Conservation (phyloP, 2,329 filamentous ascomycete genomes). For the Fusarium anthophilum region DNA sequence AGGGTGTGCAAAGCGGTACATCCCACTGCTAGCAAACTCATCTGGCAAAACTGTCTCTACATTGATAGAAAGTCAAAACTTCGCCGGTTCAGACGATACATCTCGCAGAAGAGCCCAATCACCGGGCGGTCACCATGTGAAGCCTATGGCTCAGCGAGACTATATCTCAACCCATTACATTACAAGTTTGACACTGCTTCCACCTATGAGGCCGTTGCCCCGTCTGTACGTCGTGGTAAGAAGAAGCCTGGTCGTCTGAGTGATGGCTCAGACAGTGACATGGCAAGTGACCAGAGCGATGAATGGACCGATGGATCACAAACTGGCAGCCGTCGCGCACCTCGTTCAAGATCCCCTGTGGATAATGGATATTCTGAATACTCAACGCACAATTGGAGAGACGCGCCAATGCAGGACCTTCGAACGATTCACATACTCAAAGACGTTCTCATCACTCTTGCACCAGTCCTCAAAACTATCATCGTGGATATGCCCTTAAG, state of each 20-base stretch:
- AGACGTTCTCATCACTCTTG: conserved; percentile 9
- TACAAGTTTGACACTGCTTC: not conserved
- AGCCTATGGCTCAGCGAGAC: not conserved
- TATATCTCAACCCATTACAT: conserved; percentile 6
- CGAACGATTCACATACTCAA: not conserved
- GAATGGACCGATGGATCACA: not conserved
- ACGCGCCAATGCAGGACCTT: not conserved
- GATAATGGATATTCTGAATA: not conserved
- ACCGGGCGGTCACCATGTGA: not conserved
- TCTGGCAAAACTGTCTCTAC: conserved; percentile 22
- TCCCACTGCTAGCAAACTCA: not conserved
- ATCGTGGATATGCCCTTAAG: conserved; percentile 39
- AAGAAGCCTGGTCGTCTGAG: not conserved
- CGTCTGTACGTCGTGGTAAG: accelerated
- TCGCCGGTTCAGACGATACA: not conserved
- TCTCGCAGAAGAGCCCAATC: not conserved
- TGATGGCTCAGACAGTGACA: no score
- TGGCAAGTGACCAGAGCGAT: no score
- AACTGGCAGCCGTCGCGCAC: not conserved
- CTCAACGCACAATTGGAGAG: not conserved
- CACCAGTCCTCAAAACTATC: conserved; percentile 12
- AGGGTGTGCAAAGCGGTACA: conserved; percentile 7
- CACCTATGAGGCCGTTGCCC: accelerated
- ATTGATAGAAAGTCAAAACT: conserved; percentile 7
- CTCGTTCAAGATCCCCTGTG: not conserved